Evolutionary conservation across 1,139 yeast species (phyloP).

Genomic region (Yamadazyma sp.): DNA sequence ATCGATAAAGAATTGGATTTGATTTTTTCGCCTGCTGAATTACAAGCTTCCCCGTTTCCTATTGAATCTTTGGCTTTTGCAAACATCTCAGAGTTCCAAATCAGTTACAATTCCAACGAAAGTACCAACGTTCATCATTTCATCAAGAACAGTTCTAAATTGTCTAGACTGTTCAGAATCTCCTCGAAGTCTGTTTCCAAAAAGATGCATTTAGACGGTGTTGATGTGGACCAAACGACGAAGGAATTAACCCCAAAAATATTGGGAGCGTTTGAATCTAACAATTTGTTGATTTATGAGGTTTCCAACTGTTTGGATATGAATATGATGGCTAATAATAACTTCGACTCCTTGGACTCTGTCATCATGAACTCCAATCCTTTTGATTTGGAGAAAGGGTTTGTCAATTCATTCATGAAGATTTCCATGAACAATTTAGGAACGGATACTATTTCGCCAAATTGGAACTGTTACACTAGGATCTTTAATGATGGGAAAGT

Average conservation of each 20-base stretch:
- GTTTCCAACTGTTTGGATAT: conserved; percentile 13
- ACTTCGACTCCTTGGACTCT: conserved; percentile 17
- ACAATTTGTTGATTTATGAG: conserved; percentile 9
- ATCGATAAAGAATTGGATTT: conserved; percentile 29
- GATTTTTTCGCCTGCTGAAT: conserved; percentile 28
- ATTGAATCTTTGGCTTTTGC: conserved; percentile 2
- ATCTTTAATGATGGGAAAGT: conserved; percentile 27
- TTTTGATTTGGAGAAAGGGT: conserved; percentile 25
- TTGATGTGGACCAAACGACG: neutral
- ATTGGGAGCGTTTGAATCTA: conserved; percentile 8
- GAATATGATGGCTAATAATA: conserved; percentile 11
- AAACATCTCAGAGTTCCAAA: conserved; percentile 11
- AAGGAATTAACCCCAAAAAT: conserved; percentile 2
- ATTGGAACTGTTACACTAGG: conserved; percentile 36
- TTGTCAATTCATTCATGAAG: conserved; percentile 31
- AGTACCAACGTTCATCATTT: conserved; percentile 15
- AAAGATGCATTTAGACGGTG: conserved; percentile 1
- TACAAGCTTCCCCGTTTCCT: conserved; percentile 12
- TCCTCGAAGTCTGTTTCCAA: conserved; percentile 5
- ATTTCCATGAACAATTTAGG: conserved; percentile 19
- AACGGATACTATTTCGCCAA: conserved; percentile 18
- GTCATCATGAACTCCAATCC: conserved; percentile 17
- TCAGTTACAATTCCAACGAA: conserved; percentile 9
- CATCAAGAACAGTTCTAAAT: conserved; percentile 7
- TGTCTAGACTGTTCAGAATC: conserved; percentile 5